phyloP scores from a whole-genome alignment of 2,329 filamentous ascomycete species.

The Thelonectria rubi region DNA sequence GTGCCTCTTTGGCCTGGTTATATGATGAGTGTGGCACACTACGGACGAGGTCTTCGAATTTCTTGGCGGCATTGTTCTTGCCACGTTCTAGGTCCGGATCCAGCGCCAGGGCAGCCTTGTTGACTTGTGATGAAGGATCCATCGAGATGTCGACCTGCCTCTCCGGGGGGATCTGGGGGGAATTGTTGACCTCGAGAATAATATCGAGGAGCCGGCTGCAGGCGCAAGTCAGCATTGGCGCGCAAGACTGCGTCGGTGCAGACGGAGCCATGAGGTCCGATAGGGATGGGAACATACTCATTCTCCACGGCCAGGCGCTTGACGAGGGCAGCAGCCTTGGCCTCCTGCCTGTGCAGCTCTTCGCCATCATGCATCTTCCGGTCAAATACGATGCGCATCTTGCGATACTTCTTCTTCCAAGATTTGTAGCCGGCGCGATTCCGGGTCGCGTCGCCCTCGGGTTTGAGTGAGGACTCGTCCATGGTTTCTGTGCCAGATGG shows the following conservation, averaged over 20 bases:
- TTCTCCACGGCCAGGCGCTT: constrained; percentile 90
- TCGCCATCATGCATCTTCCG: constrained; percentile 83
- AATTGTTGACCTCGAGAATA: constrained; percentile 88
- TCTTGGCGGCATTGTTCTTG: constrained; percentile 56
- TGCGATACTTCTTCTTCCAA: constrained; percentile 94
- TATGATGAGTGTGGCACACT: constrained; percentile 63
- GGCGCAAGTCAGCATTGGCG: constrained; percentile 29
- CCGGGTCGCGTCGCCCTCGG: constrained; percentile 55
- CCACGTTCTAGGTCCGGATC: constrained; percentile 50
- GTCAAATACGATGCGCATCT: constrained; percentile 84
- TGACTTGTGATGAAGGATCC: constrained; percentile 54
- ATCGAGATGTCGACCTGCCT: constrained; percentile 77
- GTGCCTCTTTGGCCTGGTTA: constrained; percentile 67
- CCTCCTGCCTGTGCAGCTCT: constrained; percentile 81
- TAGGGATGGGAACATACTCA: constrained; percentile 69
- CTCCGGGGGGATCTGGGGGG: constrained; percentile 76
- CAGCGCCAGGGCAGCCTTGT: constrained; percentile 44
- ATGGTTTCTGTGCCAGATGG: constrained; percentile 36
- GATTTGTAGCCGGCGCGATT: constrained; percentile 68
- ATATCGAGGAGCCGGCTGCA: constrained; percentile 86
- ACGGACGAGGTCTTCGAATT: constrained; percentile 59
- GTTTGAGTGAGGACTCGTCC: constrained; percentile 51
- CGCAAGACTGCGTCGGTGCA: constrained; percentile 8
- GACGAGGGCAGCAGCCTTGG: constrained; percentile 80
- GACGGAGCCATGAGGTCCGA: not conserved